These are phyloP conservation scores for Candida odintsovae DNA, from an alignment of 805 yeast species.

Conservation along the genomic window DNA sequence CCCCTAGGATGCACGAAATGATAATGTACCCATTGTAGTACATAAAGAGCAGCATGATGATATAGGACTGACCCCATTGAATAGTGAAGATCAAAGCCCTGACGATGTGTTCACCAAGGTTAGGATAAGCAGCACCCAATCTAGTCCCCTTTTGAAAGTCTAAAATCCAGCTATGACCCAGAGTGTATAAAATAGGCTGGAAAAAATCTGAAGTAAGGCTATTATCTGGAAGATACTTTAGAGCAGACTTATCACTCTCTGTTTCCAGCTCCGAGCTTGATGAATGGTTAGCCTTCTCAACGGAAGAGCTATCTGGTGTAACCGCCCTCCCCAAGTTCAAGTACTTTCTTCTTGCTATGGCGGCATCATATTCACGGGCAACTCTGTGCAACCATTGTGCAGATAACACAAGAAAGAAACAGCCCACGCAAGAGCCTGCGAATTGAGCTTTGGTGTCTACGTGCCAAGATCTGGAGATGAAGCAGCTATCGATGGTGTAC, in stretches of 20 bases:
- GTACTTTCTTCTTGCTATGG: slow-evolving; percentile 26
- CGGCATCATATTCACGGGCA: slow-evolving; percentile 44
- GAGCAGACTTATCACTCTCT: slow-evolving; percentile 8
- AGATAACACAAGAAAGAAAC: slow-evolving; percentile 49
- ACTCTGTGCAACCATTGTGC: slow-evolving; percentile 54
- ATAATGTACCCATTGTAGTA: slow-evolving; percentile 67
- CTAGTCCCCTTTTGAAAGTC: slow-evolving; percentile 12
- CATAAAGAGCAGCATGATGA: slow-evolving; percentile 70
- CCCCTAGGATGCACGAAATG: slow-evolving; percentile 58
- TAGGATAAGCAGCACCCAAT: slow-evolving; percentile 30
- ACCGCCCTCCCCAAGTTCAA: slow-evolving; percentile 5
- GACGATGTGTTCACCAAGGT: slow-evolving; percentile 43
- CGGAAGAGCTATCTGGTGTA: background rate
- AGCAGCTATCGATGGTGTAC: slow-evolving; percentile 63
- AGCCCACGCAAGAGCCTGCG: slow-evolving; percentile 74
- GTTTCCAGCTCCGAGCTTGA: slow-evolving; percentile 1
- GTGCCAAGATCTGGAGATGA: slow-evolving; percentile 60
- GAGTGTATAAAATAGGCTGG: slow-evolving; percentile 21
- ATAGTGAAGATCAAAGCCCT: slow-evolving; percentile 45
- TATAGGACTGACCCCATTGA: slow-evolving; percentile 59
- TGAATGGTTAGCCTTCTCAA: slow-evolving; percentile 3
- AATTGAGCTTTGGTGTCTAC: slow-evolving; percentile 51
- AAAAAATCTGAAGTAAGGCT: slow-evolving; percentile 7
- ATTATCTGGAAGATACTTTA: slow-evolving; percentile 13
- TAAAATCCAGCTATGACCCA: slow-evolving; percentile 25